These are phyloP conservation scores for Limtongozyma cylindracea DNA, from an alignment of 805 yeast species.

Conservation along the genomic window DNA sequence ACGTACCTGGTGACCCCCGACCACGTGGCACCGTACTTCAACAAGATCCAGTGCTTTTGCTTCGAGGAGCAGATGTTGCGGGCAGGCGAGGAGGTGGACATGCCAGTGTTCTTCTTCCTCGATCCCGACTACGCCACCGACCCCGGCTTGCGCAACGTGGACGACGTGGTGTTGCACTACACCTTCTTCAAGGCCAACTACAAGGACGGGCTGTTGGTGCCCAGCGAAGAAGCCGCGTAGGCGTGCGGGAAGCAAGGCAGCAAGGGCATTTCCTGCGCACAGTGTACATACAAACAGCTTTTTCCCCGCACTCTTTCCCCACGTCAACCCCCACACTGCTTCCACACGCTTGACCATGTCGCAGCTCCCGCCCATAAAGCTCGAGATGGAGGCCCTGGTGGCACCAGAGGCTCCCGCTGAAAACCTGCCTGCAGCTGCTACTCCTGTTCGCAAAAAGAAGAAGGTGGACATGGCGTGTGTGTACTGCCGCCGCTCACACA, in stretches of 20 bases:
- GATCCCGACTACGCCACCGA: slow-evolving; percentile 91
- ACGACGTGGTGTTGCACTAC: slow-evolving; percentile 76
- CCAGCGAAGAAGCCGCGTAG: no score
- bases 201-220: slow-evolving; percentile 14
- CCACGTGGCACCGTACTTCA: slow-evolving; percentile 87
- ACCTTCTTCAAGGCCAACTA: slow-evolving; percentile 60
- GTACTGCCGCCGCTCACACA: slow-evolving; percentile 79
- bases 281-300: no score
- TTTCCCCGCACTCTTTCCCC: no score
- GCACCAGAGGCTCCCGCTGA: no score
- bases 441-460: no score
- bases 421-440: no score
- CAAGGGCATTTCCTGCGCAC: no score
- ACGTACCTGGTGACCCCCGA: slow-evolving; percentile 94
- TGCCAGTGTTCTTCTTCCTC: slow-evolving; percentile 94
- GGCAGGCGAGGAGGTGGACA: slow-evolving; percentile 95
- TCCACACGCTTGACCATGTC: no score
- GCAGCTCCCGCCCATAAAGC: no score
- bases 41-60: slow-evolving; percentile 94
- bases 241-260: no score
- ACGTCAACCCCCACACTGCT: no score
- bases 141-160: slow-evolving; percentile 76
- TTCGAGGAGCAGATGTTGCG: slow-evolving; percentile 86
- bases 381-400: no score
- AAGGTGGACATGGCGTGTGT: slow-evolving; percentile 57